These are phyloP conservation scores for Aspergillus heteromorphus DNA, from an alignment of 495 filamentous ascomycete species.

Conservation along the genomic window DNA sequence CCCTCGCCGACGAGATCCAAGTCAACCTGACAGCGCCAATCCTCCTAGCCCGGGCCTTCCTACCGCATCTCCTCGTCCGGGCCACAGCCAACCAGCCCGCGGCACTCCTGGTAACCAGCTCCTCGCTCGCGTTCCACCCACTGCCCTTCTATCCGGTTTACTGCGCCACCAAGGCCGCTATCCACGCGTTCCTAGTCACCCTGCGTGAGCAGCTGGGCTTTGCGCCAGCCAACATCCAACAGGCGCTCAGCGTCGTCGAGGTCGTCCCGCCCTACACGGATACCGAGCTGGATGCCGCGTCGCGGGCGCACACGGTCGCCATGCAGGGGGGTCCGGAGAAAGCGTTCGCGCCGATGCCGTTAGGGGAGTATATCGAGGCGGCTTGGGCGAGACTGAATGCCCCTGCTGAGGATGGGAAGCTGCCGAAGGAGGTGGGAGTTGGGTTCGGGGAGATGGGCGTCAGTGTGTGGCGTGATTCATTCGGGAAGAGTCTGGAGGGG, in stretches of 20 bases:
- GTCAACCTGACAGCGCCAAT: not conserved
- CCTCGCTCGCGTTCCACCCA: not conserved
- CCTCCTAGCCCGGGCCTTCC: not conserved
- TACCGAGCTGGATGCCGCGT: not conserved
- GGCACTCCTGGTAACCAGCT: not conserved
- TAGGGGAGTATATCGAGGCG: not conserved
- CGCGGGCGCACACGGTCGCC: not conserved
- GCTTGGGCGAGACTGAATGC: not conserved
- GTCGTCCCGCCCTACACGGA: not conserved
- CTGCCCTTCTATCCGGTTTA: not conserved
- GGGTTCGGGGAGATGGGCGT: not conserved
- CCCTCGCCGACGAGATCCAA: not conserved
- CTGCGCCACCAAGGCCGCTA: not conserved
- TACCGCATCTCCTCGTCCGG: not conserved
- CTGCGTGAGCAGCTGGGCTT: not conserved
- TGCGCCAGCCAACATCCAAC: not conserved
- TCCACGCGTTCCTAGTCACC: not conserved
- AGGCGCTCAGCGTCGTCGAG: not conserved
- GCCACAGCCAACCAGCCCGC: not conserved
- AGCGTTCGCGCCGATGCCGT: not conserved
- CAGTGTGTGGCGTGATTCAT: not conserved
- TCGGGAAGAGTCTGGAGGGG: not conserved
- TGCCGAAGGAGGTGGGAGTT: not conserved
- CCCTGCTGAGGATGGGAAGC: not conserved
- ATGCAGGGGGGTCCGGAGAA: not conserved